These are phyloP conservation scores for Aureobasidium subglaciale DNA, from an alignment of 2,329 filamentous ascomycete genomes.

Conservation along the genomic window DNA sequence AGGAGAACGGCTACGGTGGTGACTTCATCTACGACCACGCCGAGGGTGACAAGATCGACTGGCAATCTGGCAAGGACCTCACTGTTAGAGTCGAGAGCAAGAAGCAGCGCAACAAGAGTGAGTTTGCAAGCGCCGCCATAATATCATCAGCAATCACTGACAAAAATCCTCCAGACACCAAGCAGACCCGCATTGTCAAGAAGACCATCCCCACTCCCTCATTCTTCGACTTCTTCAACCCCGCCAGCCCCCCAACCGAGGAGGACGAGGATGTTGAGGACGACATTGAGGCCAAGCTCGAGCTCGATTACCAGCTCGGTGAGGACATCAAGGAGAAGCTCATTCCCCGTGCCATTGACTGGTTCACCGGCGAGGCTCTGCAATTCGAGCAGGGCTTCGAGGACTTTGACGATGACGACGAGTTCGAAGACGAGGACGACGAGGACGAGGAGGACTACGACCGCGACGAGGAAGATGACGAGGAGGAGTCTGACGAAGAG, in stretches of 20 bases:
- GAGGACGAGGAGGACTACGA: slow-evolving; percentile 82
- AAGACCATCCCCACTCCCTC: slow-evolving; percentile 98
- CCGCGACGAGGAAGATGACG: slow-evolving; percentile 71
- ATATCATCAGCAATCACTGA: slow-evolving; percentile 14
- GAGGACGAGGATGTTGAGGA: slow-evolving; percentile 73
- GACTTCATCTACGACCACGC: slow-evolving; percentile 99
- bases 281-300: slow-evolving; percentile 94
- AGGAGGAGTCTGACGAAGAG: slow-evolving; percentile 45
- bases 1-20: slow-evolving; percentile 95
- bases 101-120: slow-evolving; percentile 99
- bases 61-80: slow-evolving; percentile 87
- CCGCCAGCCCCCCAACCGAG: slow-evolving; percentile 75
- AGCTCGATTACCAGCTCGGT: slow-evolving; percentile 96
- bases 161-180: slow-evolving; percentile 64
- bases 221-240: slow-evolving; percentile 97
- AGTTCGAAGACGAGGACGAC: slow-evolving; percentile 87
- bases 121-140: slow-evolving; percentile 27
- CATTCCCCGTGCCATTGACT: slow-evolving; percentile 95
- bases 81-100: slow-evolving; percentile 96
- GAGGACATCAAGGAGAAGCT: slow-evolving; percentile 99
- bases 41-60: slow-evolving; percentile 95
- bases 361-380: slow-evolving; percentile 97
- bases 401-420: slow-evolving; percentile 73
- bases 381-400: slow-evolving; percentile 92
- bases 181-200: slow-evolving; percentile 98